phyloP scores from a whole-genome alignment of 2,329 filamentous ascomycete genomes.

The Fusarium tricinctum region DNA sequence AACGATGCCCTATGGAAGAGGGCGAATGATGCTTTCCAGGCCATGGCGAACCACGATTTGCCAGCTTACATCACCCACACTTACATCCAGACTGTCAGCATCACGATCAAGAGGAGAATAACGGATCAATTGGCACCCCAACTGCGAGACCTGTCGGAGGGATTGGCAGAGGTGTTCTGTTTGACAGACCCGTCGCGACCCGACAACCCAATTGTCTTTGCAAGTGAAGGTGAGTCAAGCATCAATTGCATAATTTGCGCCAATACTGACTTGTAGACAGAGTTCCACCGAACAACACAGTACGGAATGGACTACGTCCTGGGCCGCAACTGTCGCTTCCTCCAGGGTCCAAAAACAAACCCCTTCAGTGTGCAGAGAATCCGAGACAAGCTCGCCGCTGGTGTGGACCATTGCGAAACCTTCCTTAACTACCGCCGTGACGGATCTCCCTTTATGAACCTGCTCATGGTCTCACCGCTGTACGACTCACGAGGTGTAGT shows the following conservation, averaged over 20 bases:
- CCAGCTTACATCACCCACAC: constrained; percentile 79
- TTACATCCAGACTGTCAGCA: constrained; percentile 77
- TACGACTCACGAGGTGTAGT: constrained; percentile 76
- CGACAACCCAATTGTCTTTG: constrained; percentile 83
- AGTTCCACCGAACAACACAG: constrained; percentile 80
- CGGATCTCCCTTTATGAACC: constrained; percentile 82
- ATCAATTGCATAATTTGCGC: fast-evolving
- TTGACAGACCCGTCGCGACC: constrained; percentile 79
- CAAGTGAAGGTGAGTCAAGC: constrained; percentile 73
- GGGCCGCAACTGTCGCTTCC: constrained; percentile 82
- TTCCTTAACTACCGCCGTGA: constrained; percentile 85
- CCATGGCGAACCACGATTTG: constrained; percentile 75
- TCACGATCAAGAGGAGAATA: constrained; percentile 76
- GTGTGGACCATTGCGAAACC: constrained; percentile 79
- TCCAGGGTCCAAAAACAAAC: constrained; percentile 81
- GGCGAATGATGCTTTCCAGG: constrained; percentile 74
- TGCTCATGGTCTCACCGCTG: constrained; percentile 80
- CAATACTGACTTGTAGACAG: constrained; percentile 55
- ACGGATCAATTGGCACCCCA: constrained; percentile 75
- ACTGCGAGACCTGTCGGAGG: constrained; percentile 78
- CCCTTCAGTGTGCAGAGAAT: constrained; percentile 72
- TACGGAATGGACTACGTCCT: constrained; percentile 81
- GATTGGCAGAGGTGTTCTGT: constrained; percentile 82
- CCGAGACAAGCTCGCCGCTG: constrained; percentile 70
- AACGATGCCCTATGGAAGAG: constrained; percentile 74